Percentiles rank a stretch among this genome's conserved stretches.
These are phyloP conservation scores for Aspergillus bertholletiae DNA, from an alignment of 495 filamentous ascomycete species.

Conservation along the genomic window DNA sequence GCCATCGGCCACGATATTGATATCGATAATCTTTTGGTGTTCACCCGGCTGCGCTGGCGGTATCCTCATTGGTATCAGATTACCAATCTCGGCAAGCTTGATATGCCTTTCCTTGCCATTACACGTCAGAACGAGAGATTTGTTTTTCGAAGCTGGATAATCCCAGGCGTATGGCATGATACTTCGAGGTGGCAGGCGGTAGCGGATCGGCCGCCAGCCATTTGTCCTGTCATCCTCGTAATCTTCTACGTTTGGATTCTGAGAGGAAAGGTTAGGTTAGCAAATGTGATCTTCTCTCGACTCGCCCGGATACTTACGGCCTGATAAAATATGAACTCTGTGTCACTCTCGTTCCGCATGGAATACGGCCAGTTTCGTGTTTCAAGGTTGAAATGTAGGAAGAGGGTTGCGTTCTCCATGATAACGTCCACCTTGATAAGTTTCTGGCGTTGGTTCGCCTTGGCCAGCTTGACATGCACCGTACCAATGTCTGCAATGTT, in stretches of 20 bases:
- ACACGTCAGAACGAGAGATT: slow-evolving; percentile 79
- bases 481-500: slow-evolving; percentile 92
- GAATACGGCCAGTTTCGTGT: slow-evolving; percentile 96
- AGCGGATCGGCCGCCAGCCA: slow-evolving; percentile 85
- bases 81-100: slow-evolving; percentile 93
- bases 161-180: slow-evolving; percentile 99
- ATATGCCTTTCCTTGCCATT: slow-evolving; percentile 82
- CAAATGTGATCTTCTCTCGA: neutral
- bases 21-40: slow-evolving; percentile 81
- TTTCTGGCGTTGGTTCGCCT: slow-evolving; percentile 80
- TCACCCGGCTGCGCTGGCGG: slow-evolving; percentile 53
- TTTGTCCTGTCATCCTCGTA: slow-evolving; percentile 71
- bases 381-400: slow-evolving; percentile 86
- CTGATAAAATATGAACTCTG: slow-evolving; percentile 94
- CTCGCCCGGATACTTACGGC: slow-evolving; percentile 45
- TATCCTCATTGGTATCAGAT: slow-evolving; percentile 83
- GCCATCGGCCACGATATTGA: slow-evolving; percentile 91
- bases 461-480: slow-evolving; percentile 89
- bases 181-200: slow-evolving; percentile 88
- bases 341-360: slow-evolving; percentile 95
- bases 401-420: slow-evolving; percentile 88
- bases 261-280: neutral
- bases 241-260: slow-evolving; percentile 72
- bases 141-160: slow-evolving; percentile 93
- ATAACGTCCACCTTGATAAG: slow-evolving; percentile 86